Percentiles rank a stretch among this genome's conserved stretches.
Conservation (phyloP, 75 land plant genomes). For the Cunninghamia lanceolata region DNA sequence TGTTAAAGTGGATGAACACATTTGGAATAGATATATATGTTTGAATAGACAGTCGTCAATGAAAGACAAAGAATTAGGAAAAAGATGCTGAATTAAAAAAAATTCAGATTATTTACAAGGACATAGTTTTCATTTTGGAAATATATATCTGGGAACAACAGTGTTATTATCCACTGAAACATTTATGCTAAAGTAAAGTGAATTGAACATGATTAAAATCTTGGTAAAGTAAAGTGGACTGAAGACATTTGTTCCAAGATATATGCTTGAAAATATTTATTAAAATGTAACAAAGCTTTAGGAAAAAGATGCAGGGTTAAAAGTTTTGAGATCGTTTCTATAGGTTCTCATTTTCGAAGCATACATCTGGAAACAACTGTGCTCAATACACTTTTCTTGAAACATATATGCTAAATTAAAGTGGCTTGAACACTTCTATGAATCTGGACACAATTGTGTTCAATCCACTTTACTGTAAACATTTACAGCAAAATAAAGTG, state of each 20-base stretch:
- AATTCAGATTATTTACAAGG: background rate
- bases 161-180: background rate
- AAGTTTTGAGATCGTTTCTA: background rate
- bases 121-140: background rate
- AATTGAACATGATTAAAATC: too few relatives aligned
- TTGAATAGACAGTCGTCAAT: too few relatives aligned
- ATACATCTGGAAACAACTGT: background rate
- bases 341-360: background rate
- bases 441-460: background rate
- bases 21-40: too few relatives aligned
- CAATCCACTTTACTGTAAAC: background rate
- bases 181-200: too few relatives aligned
- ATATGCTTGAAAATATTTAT: too few relatives aligned
- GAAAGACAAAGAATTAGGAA: background rate
- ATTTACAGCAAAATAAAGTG: background rate
- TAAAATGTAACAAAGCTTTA: background rate
- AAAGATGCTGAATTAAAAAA: background rate
- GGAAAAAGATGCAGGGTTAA: background rate
- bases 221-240: background rate
- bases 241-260: background rate
- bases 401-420: background rate
- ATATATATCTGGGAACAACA: background rate
- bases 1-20: too few relatives aligned
- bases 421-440: background rate
- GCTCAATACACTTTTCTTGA: background rate